Base-by-base conservation (phyloP, 106 monocot species). In the Amphibolis antarctica region DNA sequence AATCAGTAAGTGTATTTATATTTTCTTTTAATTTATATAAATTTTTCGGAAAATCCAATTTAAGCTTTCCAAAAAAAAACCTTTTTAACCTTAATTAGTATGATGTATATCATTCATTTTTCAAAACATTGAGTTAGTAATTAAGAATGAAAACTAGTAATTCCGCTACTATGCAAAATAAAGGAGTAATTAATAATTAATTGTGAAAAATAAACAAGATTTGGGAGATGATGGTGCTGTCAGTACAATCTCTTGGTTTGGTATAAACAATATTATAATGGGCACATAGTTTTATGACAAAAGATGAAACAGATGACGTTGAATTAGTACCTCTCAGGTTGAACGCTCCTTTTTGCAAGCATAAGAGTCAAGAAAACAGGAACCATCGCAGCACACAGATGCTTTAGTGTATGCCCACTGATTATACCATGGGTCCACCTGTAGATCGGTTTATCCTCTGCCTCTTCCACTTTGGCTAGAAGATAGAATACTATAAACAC, bases 351-450 rank as follows among this genome's bases (percentile, higher is more conserved):
- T 68, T 85, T 84, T 21, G 90, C 90, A 67, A 98, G 90, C 96
- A 98, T 98, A 22, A 98, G 72, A 31, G 89, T 73, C 78, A 90
- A 79, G 77, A 90, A 98, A 80, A 98, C 74, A 61, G 96, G 96
- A 63, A 98, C 96, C 86, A 87, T 87, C 47, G 96, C 90, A 43
- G 90, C 86, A 76, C 55, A 82, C 11, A 98, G 70, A 75, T 98
- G 96, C 74, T 98, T 98, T 26, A 98, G 80, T 14, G 96, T 98
- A 71, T 98, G 90, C 15, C 96, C 96, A 74, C 90, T 98, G 51
- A 87, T 76, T 30, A 86, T 70, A 45, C 84, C 75, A 67, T 78
- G 69, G 7, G 86, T 85, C 83, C 80, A 87, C 44, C 67, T 71
- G 58, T 98, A 98, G n/a, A 98, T 84, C 15, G 43, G 44, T 68